Evolutionary conservation across 345 rosid genomes (phyloP), one percentile per base, ranked within the genome.

Genomic region (Moringa oleifera): DNA sequence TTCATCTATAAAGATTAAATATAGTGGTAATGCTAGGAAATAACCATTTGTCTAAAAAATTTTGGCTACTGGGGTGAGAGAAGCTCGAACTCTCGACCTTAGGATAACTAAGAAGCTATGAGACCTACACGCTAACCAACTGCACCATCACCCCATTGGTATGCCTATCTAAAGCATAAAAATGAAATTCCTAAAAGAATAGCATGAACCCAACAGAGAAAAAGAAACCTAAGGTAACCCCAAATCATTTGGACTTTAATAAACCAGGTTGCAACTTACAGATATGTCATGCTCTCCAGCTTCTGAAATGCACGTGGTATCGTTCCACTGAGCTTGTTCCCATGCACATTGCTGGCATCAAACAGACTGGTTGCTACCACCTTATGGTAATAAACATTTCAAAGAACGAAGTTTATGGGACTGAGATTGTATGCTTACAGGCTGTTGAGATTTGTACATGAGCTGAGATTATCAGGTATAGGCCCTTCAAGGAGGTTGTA

Each of bases 231-330:
- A 41, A 41, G 1, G 6, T 5, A 41, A 1, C 6, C 12, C 6
- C 1, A 41, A 7, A 11, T 41, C 13, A 7, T 41, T 4, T 22
- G 5, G 36, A 23, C 23, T 67, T 20, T 49, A 18, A 20, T n/a
- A 13, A 13, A 55, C 51, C 24, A 58, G n/a, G 55, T 18, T 25
- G 58, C 25, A 36, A 79, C 91, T 88, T 81, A 94, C 99, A 94
- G 68, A 72, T 88, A 79, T 37, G 99, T 83, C 93, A 94, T 85
- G 63, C 85, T 91, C 80, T 94, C 97, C 13, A 90, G 95, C 74
- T 74, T 85, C 73, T 86, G 89, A 68, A 94, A 82, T 18, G 81
- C 80, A 63, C 75, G 83, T 12, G 97, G 97, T 51, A 90, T 86
- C 49, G 87, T 81, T 54, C 93, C 99, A 37, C 66, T 82, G 66